Evolutionary conservation across 2,329 filamentous ascomycete genomes (phyloP).

Genomic region (Trichoderma brevicompactum): DNA sequence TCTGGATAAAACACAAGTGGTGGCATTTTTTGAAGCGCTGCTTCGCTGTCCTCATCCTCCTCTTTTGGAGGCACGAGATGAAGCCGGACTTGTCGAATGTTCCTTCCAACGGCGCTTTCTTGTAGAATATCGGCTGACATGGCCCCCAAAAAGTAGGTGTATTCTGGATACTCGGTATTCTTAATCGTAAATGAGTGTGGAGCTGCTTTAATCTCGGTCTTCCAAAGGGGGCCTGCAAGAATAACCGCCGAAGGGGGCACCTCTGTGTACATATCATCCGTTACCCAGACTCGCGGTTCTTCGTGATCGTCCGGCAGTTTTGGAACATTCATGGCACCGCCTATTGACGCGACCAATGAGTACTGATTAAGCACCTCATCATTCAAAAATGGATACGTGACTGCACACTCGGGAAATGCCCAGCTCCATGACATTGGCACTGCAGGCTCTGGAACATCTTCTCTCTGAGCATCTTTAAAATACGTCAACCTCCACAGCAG

Average conservation of each 20-base stretch:
- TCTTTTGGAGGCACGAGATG: not conserved
- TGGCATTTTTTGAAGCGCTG: conserved; percentile 7
- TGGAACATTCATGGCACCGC: conserved; percentile 5
- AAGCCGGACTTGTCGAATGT: not conserved
- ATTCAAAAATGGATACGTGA: conserved; percentile 16
- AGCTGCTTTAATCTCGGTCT: not conserved
- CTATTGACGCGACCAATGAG: not conserved
- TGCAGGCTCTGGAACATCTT: conserved; percentile 6
- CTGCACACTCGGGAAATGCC: conserved; percentile 21
- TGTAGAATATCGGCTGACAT: conserved; percentile 18
- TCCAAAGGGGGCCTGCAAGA: conserved; percentile 15
- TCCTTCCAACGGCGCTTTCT: conserved; percentile 13
- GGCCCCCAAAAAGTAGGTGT: conserved; percentile 16
- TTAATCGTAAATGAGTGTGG: conserved; percentile 7
- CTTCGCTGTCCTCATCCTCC: not conserved
- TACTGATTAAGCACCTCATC: conserved; percentile 11
- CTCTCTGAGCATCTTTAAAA: conserved; percentile 3
- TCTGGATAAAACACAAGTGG: conserved; percentile 23
- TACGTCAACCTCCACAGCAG: conserved; percentile 21
- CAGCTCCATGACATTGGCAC: conserved; percentile 25
- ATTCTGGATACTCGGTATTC: conserved; percentile 17
- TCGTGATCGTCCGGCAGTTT: conserved; percentile 22
- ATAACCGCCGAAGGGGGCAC: conserved; percentile 12
- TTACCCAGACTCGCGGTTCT: conserved; percentile 8
- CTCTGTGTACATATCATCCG: conserved; percentile 26